phyloP scores from a whole-genome alignment of 129 eudicot species.

The Artemisia annua region DNA sequence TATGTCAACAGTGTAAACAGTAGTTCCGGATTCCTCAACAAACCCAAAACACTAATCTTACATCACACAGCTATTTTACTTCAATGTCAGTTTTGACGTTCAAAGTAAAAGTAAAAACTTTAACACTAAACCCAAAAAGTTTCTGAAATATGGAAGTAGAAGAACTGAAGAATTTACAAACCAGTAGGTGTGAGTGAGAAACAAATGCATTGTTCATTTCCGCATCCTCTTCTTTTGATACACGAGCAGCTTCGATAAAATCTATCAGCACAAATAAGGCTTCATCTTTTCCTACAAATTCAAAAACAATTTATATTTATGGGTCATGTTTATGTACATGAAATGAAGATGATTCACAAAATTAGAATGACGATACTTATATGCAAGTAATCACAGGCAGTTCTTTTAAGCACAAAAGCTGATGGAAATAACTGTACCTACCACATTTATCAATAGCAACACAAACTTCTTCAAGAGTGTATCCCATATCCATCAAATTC shows the following conservation, averaged over 20 bases:
- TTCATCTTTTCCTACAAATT: constrained; percentile 31
- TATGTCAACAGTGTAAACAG: too few relatives aligned
- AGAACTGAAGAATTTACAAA: constrained; percentile 8
- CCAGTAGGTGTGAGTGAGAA: constrained; percentile 20
- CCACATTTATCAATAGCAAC: constrained; percentile 46
- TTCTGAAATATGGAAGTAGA: background rate
- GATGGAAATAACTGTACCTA: constrained; percentile 3
- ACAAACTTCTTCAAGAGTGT: constrained; percentile 32
- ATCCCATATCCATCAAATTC: constrained; percentile 44
- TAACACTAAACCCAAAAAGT: background rate
- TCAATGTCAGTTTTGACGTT: too few relatives aligned
- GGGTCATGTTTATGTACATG: background rate
- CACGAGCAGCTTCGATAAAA: constrained; percentile 39
- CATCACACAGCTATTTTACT: too few relatives aligned
- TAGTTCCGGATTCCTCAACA: too few relatives aligned
- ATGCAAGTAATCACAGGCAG: too few relatives aligned
- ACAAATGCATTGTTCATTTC: constrained; percentile 14
- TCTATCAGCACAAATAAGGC: constrained; percentile 40
- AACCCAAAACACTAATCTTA: too few relatives aligned
- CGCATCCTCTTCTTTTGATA: constrained; percentile 28
- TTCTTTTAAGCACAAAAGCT: too few relatives aligned
- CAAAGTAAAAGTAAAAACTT: too few relatives aligned
- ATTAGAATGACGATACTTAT: too few relatives aligned
- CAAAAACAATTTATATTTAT: background rate
- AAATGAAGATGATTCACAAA: constrained; percentile 1